Conservation (phyloP, 108 stramenopile genomes). For the Skeletonema costatum region DNA sequence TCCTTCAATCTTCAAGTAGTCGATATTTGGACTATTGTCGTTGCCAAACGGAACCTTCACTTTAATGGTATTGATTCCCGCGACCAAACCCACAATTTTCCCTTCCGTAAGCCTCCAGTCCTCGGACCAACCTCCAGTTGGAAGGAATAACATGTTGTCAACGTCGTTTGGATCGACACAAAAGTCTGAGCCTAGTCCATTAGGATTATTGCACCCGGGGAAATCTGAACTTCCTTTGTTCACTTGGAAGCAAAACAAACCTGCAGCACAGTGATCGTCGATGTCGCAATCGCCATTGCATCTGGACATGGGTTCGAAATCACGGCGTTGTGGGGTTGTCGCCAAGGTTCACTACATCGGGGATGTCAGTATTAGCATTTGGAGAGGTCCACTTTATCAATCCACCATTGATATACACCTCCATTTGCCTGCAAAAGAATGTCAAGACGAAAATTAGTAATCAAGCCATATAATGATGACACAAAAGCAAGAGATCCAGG, state of each 20-base stretch:
- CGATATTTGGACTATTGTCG: conserved; percentile 33
- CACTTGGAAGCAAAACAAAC: conserved; percentile 23
- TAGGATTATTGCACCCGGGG: conserved; percentile 18
- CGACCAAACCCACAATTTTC: conserved; percentile 10
- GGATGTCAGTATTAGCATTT: neutral
- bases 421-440: neutral
- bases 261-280: conserved; percentile 28
- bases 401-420: neutral
- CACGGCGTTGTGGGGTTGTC: neutral
- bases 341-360: neutral
- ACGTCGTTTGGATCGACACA: conserved; percentile 37
- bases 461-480: neutral
- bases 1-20: conserved; percentile 44
- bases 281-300: conserved; percentile 41
- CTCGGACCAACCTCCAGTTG: conserved; percentile 27
- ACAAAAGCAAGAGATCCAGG: neutral
- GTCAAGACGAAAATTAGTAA: neutral
- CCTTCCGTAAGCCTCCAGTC: conserved; percentile 26
- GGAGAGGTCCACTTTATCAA: neutral
- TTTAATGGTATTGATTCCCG: conserved; percentile 26
- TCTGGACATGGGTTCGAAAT: neutral
- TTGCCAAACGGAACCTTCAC: conserved; percentile 17
- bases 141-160: conserved; percentile 22
- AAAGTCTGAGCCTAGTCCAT: neutral
- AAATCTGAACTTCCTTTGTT: conserved; percentile 12